Base-by-base conservation (phyloP, 2,329 filamentous ascomycete species). In the Botryotinia narcissicola region DNA sequence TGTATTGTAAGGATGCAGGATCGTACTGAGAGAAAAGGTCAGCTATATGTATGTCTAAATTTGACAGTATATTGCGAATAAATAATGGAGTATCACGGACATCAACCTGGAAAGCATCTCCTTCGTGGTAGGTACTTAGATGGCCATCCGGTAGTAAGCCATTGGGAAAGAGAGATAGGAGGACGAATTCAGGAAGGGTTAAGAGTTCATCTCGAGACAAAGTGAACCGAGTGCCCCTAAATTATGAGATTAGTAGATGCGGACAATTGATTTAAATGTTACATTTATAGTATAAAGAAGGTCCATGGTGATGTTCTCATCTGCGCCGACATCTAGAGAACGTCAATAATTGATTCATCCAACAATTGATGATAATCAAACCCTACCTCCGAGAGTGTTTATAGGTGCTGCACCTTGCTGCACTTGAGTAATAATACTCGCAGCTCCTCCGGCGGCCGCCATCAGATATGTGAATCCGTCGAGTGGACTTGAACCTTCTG, bases 371-470 rank as follows among this genome's bases (percentile, higher is more conserved):
- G n/a, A 66, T 68, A 29, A 68, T 73, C 66, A 57, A 25, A 42
- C 73, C 87, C 81, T 85, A 94, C 93, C 93, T 89, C 93, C 94
- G 75, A 98, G 87, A 72, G 93, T 92, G 83, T 96, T 97, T 79
- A 98, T 90, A 54, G 95, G 93, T 79, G 94, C 93, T 35, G 88
- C 87, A 77, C 92, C 92, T 84, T 99, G 96, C 82, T 97, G 95
- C 79, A 99, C 96, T 86, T 99, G 96, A 84, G 96, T 99, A 85
- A 99, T 97, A 82, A 99, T 97, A 89, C 96, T 98, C 86, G 95
- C 92, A 79, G 95, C 93, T 85, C 95, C 95, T 87, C 95, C 95
- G 84, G 95, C 95, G 83, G 94, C 93, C 84, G 96, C 95, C 96
- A 99, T 99, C 82, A 97, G 90, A 89, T 97, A 99, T 79, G 92